Percentiles rank a stretch among this genome's conserved stretches.
Conservation (phyloP, 1,284 basidiomycete species). For the Ceratobasidium sp. region DNA sequence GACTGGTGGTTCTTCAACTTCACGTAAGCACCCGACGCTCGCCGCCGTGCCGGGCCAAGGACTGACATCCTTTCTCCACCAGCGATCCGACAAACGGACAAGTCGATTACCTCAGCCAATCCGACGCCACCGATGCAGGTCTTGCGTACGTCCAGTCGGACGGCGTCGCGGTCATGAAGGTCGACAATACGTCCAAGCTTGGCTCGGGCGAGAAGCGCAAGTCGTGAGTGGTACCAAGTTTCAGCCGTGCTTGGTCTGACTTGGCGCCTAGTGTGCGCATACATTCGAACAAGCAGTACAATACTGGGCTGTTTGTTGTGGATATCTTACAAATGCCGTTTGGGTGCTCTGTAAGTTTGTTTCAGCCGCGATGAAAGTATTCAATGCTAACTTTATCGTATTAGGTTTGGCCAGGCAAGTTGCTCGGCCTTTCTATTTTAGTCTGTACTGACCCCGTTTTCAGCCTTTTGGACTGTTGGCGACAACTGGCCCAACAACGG, state of each 20-base stretch:
- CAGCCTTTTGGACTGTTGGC: slow-evolving; percentile 72
- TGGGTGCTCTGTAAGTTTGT: slow-evolving; percentile 69
- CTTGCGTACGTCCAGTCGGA: slow-evolving; percentile 46
- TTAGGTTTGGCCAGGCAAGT: slow-evolving; percentile 36
- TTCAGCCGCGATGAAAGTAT: not conserved
- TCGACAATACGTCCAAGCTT: slow-evolving; percentile 30
- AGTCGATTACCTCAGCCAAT: slow-evolving; percentile 30
- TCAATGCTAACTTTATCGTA: not conserved
- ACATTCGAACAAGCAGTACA: slow-evolving; percentile 35
- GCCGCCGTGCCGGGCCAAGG: not conserved
- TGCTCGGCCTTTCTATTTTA: not conserved
- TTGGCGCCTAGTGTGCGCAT: slow-evolving; percentile 41
- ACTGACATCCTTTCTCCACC: slow-evolving; percentile 67
- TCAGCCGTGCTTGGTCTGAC: no score
- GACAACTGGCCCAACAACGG: slow-evolving; percentile 75
- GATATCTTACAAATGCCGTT: slow-evolving; percentile 80
- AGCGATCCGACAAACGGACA: slow-evolving; percentile 38
- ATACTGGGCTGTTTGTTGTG: slow-evolving; percentile 52
- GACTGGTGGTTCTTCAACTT: slow-evolving; percentile 31
- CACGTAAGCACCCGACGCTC: slow-evolving; percentile 28
- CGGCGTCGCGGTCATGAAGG: slow-evolving; percentile 28
- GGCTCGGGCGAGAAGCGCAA: slow-evolving; percentile 19
- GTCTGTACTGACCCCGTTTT: slow-evolving; percentile 51
- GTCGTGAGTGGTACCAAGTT: no score
- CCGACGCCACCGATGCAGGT: slow-evolving; percentile 7